Percentiles rank a stretch among this genome's conserved stretches.
Evolutionary conservation across 2,329 filamentous ascomycete species (phyloP).

Genomic region (Xylariaceae sp.): DNA sequence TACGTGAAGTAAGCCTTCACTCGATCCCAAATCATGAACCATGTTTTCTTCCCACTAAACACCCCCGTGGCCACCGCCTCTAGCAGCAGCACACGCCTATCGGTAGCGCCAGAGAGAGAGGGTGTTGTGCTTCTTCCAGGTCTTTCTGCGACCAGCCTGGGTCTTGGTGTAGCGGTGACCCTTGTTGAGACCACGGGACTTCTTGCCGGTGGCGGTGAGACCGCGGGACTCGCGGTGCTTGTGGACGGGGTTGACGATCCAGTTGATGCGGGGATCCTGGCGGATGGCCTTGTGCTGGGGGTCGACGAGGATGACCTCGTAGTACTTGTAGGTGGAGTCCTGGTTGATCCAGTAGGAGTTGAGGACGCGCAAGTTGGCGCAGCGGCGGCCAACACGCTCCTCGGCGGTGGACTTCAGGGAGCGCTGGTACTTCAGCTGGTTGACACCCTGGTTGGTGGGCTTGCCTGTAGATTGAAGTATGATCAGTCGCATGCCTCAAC

Average conservation of each 20-base stretch:
- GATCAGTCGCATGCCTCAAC: conserved; percentile 12
- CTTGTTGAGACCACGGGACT: conserved; percentile 98
- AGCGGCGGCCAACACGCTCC: conserved; percentile 99
- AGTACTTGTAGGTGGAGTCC: conserved; percentile 99
- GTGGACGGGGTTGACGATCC: conserved; percentile 99
- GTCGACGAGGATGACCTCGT: conserved; percentile 98
- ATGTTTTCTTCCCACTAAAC: conserved; percentile 20
- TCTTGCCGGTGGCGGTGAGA: conserved; percentile 98
- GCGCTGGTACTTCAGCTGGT: conserved; percentile 99
- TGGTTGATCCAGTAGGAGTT: conserved; percentile 99
- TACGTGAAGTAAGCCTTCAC: conserved; percentile 31
- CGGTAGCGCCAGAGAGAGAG: conserved; percentile 98
- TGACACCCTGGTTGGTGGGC: conserved; percentile 99
- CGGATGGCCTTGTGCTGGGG: conserved; percentile 99
- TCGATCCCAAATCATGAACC: conserved; percentile 30
- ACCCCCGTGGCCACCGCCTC: conserved; percentile 17
- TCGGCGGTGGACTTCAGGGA: conserved; percentile 96
- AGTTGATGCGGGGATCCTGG: conserved; percentile 98
- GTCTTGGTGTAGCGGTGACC: conserved; percentile 99
- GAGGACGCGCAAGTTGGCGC: conserved; percentile 97
- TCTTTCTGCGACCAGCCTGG: conserved; percentile 94
- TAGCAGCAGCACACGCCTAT: conserved; percentile 45
- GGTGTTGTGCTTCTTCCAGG: conserved; percentile 99
- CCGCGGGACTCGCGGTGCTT: conserved; percentile 99
- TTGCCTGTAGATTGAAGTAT: conserved; percentile 62